Evolutionary conservation across 83 land plant species (phyloP), one percentile per base, ranked within the genome.

Genomic region (Diphasiastrum complanatum): DNA sequence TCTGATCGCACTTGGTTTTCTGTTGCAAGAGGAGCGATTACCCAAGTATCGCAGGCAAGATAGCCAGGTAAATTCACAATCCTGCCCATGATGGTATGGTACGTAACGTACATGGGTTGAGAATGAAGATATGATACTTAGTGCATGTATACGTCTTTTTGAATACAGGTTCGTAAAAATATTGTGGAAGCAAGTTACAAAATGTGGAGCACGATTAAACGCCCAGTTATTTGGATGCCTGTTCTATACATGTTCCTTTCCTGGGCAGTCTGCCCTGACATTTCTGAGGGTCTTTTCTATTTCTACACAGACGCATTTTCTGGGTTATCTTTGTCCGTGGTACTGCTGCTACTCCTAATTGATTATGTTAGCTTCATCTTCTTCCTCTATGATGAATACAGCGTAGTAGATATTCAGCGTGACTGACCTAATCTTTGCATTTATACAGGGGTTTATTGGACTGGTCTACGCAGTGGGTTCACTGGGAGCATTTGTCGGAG

Each of bases 161-260:
- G n/a, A n/a, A 18, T 27, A 46, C 74, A 83, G 92, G 83, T 83
- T 11, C 58, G 35, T 27, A 52, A 74, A 74, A 85, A 75, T 62
- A 69, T 81, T 32, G 57, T 45, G 5, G 33, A 45, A 28, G 78
- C 81, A 24, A 18, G 71, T 23, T 40, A 20, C 12, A 77, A 56
- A 14, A 82, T 82, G 81, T 66, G 31, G 50, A 53, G 43, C 47
- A 78, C 90, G 5, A 66, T 85, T 31, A 80, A 72, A 69, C 72
- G 60, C 38, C 85, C 83, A 0, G 38, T 61, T 33, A 83, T 89
- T 5, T 89, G 91, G 91, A 83, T 78, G 49, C 87, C 96, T 12
- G 76, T 78, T 49, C 38, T 89, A 20, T 89, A 83, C 68, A 85
- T 89, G 96, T 89, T 77, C 65, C 22, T 85, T 23, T 83, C 91